Percentiles rank a stretch among this genome's conserved stretches.
These are phyloP conservation scores for Aspergillus hortae DNA, from an alignment of 2,329 filamentous ascomycete genomes.

Conservation along the genomic window DNA sequence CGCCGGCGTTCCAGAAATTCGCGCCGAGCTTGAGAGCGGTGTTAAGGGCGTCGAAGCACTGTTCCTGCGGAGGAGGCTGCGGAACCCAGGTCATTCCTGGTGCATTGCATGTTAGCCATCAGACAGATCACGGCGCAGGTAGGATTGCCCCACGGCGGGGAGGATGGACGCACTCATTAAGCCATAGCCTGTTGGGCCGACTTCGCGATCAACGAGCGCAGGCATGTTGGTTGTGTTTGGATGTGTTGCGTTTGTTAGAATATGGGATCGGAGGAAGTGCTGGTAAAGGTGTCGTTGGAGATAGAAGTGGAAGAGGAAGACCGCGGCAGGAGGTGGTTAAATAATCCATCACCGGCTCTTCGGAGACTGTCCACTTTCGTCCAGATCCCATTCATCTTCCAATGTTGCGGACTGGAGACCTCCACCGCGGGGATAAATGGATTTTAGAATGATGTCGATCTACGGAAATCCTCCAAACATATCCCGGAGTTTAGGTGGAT, in stretches of 20 bases:
- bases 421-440: not conserved
- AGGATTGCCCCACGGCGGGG: constrained; percentile 6
- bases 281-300: not conserved
- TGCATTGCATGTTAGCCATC: not conserved
- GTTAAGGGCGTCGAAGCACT: constrained; percentile 53
- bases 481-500: not conserved
- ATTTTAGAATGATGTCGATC: not conserved
- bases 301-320: not conserved
- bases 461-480: too few species aligned
- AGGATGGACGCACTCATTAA: constrained; percentile 49
- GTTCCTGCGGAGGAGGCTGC: constrained; percentile 24
- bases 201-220: constrained; percentile 28
- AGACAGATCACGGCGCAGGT: too few species aligned
- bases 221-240: constrained; percentile 21
- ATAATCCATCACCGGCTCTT: not conserved
- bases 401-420: not conserved
- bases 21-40: constrained; percentile 48
- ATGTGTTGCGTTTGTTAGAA: not conserved
- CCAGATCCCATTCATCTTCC: not conserved
- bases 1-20: constrained; percentile 60
- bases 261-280: not conserved
- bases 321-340: not conserved
- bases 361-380: not conserved
- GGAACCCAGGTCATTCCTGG: constrained; percentile 36
- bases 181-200: constrained; percentile 53